Evolutionary conservation across 1,284 basidiomycete genomes (phyloP).

Genomic region (Quambalaria eucalypti): DNA sequence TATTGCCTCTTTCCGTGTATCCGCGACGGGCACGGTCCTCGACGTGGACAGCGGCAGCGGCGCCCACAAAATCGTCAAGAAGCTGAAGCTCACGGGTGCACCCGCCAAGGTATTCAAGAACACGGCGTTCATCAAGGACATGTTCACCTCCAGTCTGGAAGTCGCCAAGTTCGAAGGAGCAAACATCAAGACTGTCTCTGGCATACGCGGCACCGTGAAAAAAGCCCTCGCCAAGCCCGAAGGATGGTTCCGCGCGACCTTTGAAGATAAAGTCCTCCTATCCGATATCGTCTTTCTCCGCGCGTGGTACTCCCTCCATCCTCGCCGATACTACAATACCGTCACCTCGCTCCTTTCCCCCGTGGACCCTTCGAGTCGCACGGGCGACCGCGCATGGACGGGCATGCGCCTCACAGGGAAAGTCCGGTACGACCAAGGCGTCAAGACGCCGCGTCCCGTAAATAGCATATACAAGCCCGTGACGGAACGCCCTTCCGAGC

Average conservation of each 20-base stretch:
- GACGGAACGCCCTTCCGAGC: constrained; percentile 59
- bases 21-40: constrained; percentile 87
- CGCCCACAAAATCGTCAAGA: constrained; percentile 86
- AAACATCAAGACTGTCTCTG: constrained; percentile 86
- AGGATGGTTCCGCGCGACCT: constrained; percentile 88
- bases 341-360: constrained; percentile 70
- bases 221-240: constrained; percentile 88
- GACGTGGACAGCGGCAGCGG: constrained; percentile 62
- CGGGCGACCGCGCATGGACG: constrained; percentile 36
- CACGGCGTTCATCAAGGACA: constrained; percentile 94
- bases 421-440: constrained; percentile 69
- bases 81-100: constrained; percentile 87
- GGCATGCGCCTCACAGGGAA: constrained; percentile 95
- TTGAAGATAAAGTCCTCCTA: constrained; percentile 95
- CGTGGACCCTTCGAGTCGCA: constrained; percentile 53
- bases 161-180: constrained; percentile 98
- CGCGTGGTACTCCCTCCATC: constrained; percentile 92
- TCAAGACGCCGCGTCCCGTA: constrained; percentile 71
- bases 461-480: constrained; percentile 74
- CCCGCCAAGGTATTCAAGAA: constrained; percentile 99
- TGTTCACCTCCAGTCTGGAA: constrained; percentile 86
- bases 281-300: constrained; percentile 91
- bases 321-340: constrained; percentile 91
- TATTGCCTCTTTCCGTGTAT: constrained; percentile 71
- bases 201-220: constrained; percentile 92